These are phyloP conservation scores for Aspergillus wentii DNA, from an alignment of 495 filamentous ascomycete genomes.

Conservation along the genomic window DNA sequence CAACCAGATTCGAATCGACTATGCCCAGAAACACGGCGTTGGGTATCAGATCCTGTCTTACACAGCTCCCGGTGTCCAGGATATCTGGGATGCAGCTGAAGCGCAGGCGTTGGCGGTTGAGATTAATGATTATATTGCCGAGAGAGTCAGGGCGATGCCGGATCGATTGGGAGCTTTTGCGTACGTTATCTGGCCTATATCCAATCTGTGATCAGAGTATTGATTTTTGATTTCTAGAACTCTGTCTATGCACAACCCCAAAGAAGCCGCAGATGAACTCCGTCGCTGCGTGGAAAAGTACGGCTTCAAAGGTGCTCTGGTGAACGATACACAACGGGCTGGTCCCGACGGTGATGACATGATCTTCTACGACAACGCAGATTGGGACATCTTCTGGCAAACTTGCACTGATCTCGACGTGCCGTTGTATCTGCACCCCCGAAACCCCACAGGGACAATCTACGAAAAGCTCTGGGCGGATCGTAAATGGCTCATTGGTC, in stretches of 20 bases:
- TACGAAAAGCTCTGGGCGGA: slow-evolving; percentile 47
- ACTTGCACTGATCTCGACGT: slow-evolving; percentile 54
- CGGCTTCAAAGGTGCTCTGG: slow-evolving; percentile 54
- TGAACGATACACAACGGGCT: slow-evolving; percentile 53
- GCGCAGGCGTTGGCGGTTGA: slow-evolving; percentile 41
- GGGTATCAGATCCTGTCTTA: slow-evolving; percentile 57
- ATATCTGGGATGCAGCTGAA: slow-evolving; percentile 44
- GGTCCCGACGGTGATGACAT: slow-evolving; percentile 47
- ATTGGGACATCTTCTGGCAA: slow-evolving; percentile 56
- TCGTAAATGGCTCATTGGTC: slow-evolving; percentile 43
- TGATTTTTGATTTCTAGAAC: slow-evolving; percentile 20
- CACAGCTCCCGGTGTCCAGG: slow-evolving; percentile 54
- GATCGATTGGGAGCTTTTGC: slow-evolving; percentile 55
- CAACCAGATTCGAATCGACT: slow-evolving; percentile 41
- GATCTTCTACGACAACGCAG: slow-evolving; percentile 54
- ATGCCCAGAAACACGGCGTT: slow-evolving; percentile 55
- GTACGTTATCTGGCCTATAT: slow-evolving; percentile 9
- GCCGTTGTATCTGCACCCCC: slow-evolving; percentile 59
- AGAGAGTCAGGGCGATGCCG: slow-evolving; percentile 43
- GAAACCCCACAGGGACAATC: slow-evolving; percentile 42
- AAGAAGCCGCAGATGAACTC: slow-evolving; percentile 51
- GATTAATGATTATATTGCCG: slow-evolving; percentile 56
- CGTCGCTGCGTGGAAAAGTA: slow-evolving; percentile 48
- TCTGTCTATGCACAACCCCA: slow-evolving; percentile 51
- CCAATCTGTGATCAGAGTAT: neutral